Base-by-base conservation (phyloP, 192 early-diverging fungal species). In the Coemansia sp. region DNA sequence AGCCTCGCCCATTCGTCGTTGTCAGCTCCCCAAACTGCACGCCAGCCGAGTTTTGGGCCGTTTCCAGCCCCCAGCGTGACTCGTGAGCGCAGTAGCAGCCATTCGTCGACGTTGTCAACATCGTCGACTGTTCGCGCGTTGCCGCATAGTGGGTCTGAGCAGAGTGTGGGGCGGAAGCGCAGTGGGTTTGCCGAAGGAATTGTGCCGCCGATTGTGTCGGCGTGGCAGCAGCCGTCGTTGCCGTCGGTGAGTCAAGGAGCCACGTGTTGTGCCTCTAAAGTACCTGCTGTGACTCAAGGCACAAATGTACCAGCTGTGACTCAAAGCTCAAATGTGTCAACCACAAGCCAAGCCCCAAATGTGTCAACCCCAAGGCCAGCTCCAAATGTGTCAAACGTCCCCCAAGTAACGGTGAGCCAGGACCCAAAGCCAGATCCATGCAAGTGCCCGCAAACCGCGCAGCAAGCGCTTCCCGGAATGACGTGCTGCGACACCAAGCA, bases 401-500 rank as follows among this genome's bases (percentile, higher is more conserved):
- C 31, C 6, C 31, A 34, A 8, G 8, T 34, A 34, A 7, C 6
- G 31, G 31, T 34, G 31, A 34, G 31, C 31, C 31, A 34, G 31
- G 31, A 34, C 6, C 6, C 31, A 4, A 34, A 34, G 31, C 7
- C 31, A 28, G 26, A 4, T 6, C 7, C 7, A 8, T 34, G 31
- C 31, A 34, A 34, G 31, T 34, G 42, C 14, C 20, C 54, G 42
- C 54, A 54, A 8, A n/a, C 11, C 15, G 66, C 72, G n/a, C 70
- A 68, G 60, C 66, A 68, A 28, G 50, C 56, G 11, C 47, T 72
- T 40, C 69, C 74, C 8, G 25, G 25, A 5, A 67, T 34, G 28
- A 57, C 61, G 15, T 76, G 74, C 34, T 76, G 74, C 55, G 68
- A 55, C 23, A 20, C 9, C 2, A 58, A 62, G 36, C 31, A 37